Percentiles rank a stretch among this genome's conserved stretches.
phyloP scores from a whole-genome alignment of 179 eudicot species.

The Camellia oleifera region DNA sequence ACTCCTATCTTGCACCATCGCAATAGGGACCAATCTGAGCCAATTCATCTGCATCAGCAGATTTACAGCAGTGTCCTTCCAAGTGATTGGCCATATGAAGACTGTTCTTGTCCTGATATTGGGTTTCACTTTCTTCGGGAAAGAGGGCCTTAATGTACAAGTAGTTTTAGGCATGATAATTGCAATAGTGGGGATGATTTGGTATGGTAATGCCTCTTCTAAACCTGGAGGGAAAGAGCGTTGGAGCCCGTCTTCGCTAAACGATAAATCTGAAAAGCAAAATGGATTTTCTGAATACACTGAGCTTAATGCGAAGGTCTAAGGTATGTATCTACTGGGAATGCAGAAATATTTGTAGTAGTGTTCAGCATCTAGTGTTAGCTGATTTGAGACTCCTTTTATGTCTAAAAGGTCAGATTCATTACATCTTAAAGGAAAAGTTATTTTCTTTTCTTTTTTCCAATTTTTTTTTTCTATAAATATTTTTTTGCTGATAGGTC shows the following conservation, averaged over 20 bases:
- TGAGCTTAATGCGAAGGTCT: slow-evolving; percentile 41
- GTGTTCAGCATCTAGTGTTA: background rate
- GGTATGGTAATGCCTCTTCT: slow-evolving; percentile 64
- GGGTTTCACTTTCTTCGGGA: slow-evolving; percentile 58
- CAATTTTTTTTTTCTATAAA: background rate
- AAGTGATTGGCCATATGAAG: slow-evolving; percentile 74
- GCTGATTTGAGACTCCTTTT: slow-evolving; percentile 5
- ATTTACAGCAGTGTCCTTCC: slow-evolving; percentile 73
- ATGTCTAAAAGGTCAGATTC: background rate
- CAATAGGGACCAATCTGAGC: slow-evolving; percentile 67
- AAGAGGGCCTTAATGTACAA: slow-evolving; percentile 50
- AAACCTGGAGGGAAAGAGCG: slow-evolving; percentile 61
- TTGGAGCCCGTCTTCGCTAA: slow-evolving; percentile 23
- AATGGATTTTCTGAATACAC: slow-evolving; percentile 27
- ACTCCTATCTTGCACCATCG: slow-evolving; percentile 52
- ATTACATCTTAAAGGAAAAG: background rate
- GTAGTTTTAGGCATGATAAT: slow-evolving; percentile 51
- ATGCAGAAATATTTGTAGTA: background rate
- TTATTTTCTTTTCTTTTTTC: background rate
- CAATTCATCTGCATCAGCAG: slow-evolving; percentile 73
- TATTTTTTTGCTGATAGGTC: too few relatives aligned
- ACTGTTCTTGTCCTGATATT: slow-evolving; percentile 44
- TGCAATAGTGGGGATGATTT: slow-evolving; percentile 54
- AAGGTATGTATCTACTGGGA: background rate
- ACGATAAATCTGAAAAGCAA: slow-evolving; percentile 33